Evolutionary conservation across 805 yeast genomes (phyloP).

Genomic region (Candida vaughaniae): DNA sequence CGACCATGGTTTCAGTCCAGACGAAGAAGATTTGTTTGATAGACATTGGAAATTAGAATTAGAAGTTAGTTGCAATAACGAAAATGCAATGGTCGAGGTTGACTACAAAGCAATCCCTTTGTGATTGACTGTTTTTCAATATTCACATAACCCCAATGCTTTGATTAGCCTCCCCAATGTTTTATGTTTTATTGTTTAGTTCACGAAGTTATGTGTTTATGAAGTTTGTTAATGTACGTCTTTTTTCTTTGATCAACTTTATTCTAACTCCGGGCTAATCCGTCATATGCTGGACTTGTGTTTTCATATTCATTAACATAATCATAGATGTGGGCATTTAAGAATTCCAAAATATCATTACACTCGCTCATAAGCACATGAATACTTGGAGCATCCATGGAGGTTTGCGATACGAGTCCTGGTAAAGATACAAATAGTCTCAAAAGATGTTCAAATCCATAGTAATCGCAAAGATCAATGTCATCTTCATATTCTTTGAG

Average conservation of each 20-base stretch:
- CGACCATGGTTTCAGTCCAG: slow-evolving; percentile 52
- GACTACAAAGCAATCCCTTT: slow-evolving; percentile 58
- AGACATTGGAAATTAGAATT: slow-evolving; percentile 67
- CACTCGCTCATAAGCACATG: slow-evolving; percentile 53
- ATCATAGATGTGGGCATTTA: slow-evolving; percentile 42
- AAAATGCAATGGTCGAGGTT: slow-evolving; percentile 64
- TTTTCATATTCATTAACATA: slow-evolving; percentile 37
- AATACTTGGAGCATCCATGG: slow-evolving; percentile 77
- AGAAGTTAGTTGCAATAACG: slow-evolving; percentile 64
- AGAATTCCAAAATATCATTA: slow-evolving; percentile 52
- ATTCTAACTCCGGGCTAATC: slow-evolving; percentile 24
- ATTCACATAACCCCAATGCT: no score
- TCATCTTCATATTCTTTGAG: slow-evolving; percentile 23
- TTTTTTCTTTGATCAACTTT: no score
- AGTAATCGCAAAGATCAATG: slow-evolving; percentile 40
- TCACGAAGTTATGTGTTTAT: slow-evolving; percentile 7
- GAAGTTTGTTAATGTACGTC: slow-evolving; percentile 6
- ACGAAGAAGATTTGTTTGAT: slow-evolving; percentile 44
- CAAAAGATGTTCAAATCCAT: slow-evolving; percentile 81
- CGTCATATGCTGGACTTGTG: slow-evolving; percentile 40
- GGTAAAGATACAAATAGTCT: slow-evolving; percentile 79
- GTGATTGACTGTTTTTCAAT: no score
- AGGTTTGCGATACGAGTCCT: slow-evolving; percentile 72
- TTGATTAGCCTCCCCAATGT: no score
- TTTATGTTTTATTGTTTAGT: slow-evolving; percentile 1